phyloP scores from a whole-genome alignment of 495 filamentous ascomycete genomes.

The Podospora sp. region DNA sequence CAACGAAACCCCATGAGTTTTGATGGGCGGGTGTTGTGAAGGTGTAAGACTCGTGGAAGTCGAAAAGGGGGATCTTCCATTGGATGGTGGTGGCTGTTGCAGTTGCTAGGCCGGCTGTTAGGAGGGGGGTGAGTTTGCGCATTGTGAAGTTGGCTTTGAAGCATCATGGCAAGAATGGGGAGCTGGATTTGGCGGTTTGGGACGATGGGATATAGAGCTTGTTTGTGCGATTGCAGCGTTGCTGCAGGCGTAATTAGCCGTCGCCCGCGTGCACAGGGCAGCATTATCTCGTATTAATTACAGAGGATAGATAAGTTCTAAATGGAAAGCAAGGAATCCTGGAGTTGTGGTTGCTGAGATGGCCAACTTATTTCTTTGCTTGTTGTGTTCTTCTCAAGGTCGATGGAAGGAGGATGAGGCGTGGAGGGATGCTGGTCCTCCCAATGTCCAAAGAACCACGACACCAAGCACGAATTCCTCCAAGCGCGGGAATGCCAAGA shows the following conservation, averaged over 20 bases:
- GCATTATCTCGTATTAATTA: neutral
- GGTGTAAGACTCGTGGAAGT: conserved; percentile 42
- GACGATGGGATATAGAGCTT: neutral
- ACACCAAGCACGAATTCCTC: no score
- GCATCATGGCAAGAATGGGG: no score
- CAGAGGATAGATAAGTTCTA: neutral
- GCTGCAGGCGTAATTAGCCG: neutral
- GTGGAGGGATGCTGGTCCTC: no score
- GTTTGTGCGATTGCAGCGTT: neutral
- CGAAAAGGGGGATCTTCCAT: conserved; percentile 32
- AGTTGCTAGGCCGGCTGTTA: neutral
- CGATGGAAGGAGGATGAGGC: no score
- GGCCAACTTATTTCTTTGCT: neutral
- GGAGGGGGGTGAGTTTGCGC: neutral
- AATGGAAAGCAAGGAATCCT: neutral
- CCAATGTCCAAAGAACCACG: no score
- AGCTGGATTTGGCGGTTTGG: neutral
- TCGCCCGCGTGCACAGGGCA: neutral
- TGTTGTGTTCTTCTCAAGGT: no score
- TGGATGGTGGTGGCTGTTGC: neutral
- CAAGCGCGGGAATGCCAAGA: no score
- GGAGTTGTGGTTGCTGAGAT: neutral
- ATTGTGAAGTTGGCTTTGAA: neutral
- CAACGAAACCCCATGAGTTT: conserved; percentile 44
- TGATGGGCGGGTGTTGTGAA: conserved; percentile 48